Base-by-base conservation (phyloP, 2,329 filamentous ascomycete species). In the Trichophaea hybrida region DNA sequence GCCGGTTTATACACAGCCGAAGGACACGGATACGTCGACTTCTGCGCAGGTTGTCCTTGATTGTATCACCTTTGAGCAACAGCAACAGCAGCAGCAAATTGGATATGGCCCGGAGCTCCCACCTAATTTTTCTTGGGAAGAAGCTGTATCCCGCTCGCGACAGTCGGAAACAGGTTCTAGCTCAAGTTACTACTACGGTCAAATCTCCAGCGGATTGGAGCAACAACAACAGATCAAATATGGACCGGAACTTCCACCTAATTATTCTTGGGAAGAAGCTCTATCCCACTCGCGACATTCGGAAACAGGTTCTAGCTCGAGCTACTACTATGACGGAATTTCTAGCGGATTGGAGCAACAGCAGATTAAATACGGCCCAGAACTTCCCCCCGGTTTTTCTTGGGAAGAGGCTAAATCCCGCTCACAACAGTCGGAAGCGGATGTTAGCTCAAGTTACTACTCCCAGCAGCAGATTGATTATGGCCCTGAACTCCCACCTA, bases 401-500 rank as follows among this genome's bases (percentile, higher is more conserved):
- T n/a, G n/a, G n/a, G n/a, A n/a, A n/a, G n/a, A n/a, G n/a, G n/a
- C n/a, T n/a, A n/a, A n/a, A n/a, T n/a, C n/a, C n/a, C n/a, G n/a
- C n/a, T n/a, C n/a, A n/a, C n/a, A n/a, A n/a, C n/a, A n/a, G n/a
- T n/a, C n/a, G n/a, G n/a, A n/a, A n/a, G n/a, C n/a, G n/a, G n/a
- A n/a, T n/a, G n/a, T n/a, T n/a, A n/a, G n/a, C n/a, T n/a, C n/a
- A n/a, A n/a, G n/a, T n/a, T n/a, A n/a, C n/a, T n/a, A n/a, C n/a
- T n/a, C n/a, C n/a, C n/a, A n/a, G 24, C 24, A 24, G 24, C 40
- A 53, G 24, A 49, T 51, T 10, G 55, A 13, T 33, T 58, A 59
- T 15, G 52, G 61, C 12, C 59, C 61, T 38, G 44, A 59, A 24
- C 59, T 61, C 35, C 59, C 61, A 6, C 49, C 43, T 10, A 13